Evolutionary conservation across 805 yeast genomes (phyloP).

Genomic region (Ogataea haglerorum): DNA sequence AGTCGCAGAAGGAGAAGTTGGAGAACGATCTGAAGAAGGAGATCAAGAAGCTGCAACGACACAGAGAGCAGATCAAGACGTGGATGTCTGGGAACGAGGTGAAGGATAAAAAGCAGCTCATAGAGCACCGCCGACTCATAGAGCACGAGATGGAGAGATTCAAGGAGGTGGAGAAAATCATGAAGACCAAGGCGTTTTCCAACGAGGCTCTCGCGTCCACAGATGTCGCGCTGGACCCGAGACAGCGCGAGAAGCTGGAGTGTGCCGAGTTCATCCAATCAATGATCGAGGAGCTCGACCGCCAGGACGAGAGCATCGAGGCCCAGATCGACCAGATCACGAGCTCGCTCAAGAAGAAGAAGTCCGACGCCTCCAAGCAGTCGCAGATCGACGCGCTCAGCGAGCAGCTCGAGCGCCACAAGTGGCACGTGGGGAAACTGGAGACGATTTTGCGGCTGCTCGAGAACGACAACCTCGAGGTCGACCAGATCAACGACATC

Average conservation of each 20-base stretch:
- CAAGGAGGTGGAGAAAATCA: constrained; percentile 87
- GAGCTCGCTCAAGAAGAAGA: constrained; percentile 52
- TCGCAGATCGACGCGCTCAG: constrained; percentile 60
- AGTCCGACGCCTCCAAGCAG: constrained; percentile 51
- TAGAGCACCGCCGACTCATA: constrained; percentile 71
- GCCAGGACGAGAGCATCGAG: constrained; percentile 77
- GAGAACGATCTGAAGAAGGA: constrained; percentile 92
- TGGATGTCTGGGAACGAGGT: constrained; percentile 92
- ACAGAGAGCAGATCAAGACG: constrained; percentile 90
- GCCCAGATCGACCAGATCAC: constrained; percentile 60
- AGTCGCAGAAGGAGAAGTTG: constrained; percentile 87
- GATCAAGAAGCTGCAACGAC: constrained; percentile 88
- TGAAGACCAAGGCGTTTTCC: constrained; percentile 91
- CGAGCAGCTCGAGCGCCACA: constrained; percentile 66
- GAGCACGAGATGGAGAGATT: constrained; percentile 90
- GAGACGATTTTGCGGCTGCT: constrained; percentile 74
- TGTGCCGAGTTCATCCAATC: constrained; percentile 65
- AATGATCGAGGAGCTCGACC: constrained; percentile 73
- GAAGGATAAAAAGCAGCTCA: constrained; percentile 77
- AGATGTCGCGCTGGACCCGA: constrained; percentile 67
- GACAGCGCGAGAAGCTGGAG: constrained; percentile 74
- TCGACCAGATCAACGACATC: constrained; percentile 69
- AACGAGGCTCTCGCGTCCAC: constrained; percentile 77
- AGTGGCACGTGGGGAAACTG: constrained; percentile 71
- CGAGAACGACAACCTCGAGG: constrained; percentile 76